These are phyloP conservation scores for Geotrichum cucujoidarum DNA, from an alignment of 1,139 yeast genomes.

Conservation along the genomic window DNA sequence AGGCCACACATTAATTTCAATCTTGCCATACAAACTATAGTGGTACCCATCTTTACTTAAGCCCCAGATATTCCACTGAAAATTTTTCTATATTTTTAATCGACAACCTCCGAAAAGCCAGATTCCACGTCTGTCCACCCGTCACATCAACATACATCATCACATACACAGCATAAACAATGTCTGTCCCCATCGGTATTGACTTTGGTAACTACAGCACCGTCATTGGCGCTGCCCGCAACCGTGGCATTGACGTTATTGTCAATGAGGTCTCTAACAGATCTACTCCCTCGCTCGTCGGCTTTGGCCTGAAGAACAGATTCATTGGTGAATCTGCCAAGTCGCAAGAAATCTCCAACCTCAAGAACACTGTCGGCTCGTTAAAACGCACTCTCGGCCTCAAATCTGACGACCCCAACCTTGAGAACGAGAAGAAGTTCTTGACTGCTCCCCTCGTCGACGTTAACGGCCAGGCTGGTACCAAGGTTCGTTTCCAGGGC, in stretches of 20 bases:
- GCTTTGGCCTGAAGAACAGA: slow-evolving; percentile 86
- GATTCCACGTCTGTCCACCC: slow-evolving; percentile 4
- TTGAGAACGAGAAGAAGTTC: slow-evolving; percentile 67
- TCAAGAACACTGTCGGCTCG: slow-evolving; percentile 93
- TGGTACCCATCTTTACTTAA: slow-evolving; percentile 8
- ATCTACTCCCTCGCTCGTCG: slow-evolving; percentile 90
- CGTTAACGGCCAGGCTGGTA: slow-evolving; percentile 69
- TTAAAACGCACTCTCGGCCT: slow-evolving; percentile 88
- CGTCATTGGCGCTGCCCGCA: slow-evolving; percentile 95
- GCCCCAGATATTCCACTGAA: slow-evolving; percentile 11
- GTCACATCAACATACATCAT: slow-evolving; percentile 1
- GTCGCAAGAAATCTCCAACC: slow-evolving; percentile 92
- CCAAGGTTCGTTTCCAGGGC: slow-evolving; percentile 80
- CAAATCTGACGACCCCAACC: slow-evolving; percentile 69
- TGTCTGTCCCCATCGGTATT: slow-evolving; percentile 94
- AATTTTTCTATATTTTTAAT: slow-evolving; percentile 2
- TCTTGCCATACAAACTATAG: not conserved
- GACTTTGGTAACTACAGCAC: slow-evolving; percentile 90
- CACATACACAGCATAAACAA: slow-evolving; percentile 30
- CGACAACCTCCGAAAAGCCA: not conserved
- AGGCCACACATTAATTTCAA: too few species aligned
- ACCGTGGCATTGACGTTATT: slow-evolving; percentile 96
- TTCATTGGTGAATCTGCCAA: slow-evolving; percentile 93
- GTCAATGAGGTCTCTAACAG: slow-evolving; percentile 98
- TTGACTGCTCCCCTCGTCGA: slow-evolving; percentile 64